Conservation (phyloP, 1,284 basidiomycete genomes). For the Naganishia sp. region DNA sequence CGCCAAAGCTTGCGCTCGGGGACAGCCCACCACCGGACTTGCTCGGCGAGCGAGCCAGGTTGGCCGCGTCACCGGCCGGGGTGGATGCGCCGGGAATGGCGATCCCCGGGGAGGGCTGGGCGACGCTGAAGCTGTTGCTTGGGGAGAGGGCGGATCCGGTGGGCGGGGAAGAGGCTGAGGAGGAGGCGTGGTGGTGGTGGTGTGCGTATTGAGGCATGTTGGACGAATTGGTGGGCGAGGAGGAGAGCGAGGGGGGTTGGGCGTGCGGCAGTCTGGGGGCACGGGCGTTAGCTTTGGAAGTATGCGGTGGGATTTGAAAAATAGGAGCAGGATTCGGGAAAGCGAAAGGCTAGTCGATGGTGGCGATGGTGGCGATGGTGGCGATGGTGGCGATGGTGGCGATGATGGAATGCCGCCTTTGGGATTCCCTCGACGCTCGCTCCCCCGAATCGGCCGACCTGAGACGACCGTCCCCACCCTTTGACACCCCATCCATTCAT, state of each 20-base stretch:
- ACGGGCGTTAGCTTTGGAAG: not conserved
- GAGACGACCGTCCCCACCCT: too few species aligned
- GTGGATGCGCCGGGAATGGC: constrained; percentile 23
- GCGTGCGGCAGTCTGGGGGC: constrained; percentile 50
- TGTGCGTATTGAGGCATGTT: constrained; percentile 37
- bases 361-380: too few species aligned
- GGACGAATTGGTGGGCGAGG: constrained; percentile 45
- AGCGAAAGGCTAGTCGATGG: not conserved
- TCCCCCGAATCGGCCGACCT: too few species aligned
- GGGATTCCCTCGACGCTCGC: too few species aligned
- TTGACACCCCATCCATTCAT: too few species aligned
- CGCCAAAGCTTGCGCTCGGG: constrained; percentile 28
- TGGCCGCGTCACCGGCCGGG: not conserved
- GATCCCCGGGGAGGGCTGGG: constrained; percentile 12
- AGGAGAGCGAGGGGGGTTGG: constrained; percentile 48
- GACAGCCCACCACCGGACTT: constrained; percentile 18
- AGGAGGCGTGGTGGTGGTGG: constrained; percentile 32
- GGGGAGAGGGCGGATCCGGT: constrained; percentile 11
- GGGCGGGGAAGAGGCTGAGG: constrained; percentile 13
- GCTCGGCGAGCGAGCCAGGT: constrained; percentile 14
- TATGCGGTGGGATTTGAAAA: too few species aligned
- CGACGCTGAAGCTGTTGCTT: constrained; percentile 22
- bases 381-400: too few species aligned
- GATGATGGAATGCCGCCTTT: too few species aligned
- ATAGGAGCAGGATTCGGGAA: not conserved